phyloP scores from a whole-genome alignment of 2,329 filamentous ascomycete species.

The Aspergillus tanneri region DNA sequence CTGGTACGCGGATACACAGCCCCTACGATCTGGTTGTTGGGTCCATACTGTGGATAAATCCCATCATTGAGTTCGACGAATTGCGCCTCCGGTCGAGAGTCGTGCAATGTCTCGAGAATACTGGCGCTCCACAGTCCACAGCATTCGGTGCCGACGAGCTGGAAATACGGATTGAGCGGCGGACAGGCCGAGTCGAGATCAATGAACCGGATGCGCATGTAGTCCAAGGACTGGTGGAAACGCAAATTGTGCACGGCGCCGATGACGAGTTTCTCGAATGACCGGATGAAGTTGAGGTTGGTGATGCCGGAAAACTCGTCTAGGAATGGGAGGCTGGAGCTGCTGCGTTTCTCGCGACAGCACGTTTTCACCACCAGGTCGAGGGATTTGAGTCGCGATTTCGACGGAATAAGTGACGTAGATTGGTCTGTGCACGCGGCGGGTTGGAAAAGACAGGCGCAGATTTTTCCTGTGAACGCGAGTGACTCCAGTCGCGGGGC shows the following conservation, averaged over 20 bases:
- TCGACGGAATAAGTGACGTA: slow-evolving; percentile 46
- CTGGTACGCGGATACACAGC: slow-evolving; percentile 40
- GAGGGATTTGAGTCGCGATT: slow-evolving; percentile 58
- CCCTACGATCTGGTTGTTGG: slow-evolving; percentile 33
- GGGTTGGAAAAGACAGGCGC: slow-evolving; percentile 67
- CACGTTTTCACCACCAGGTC: slow-evolving; percentile 74
- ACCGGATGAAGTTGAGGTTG: slow-evolving; percentile 68
- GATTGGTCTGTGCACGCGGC: slow-evolving; percentile 50
- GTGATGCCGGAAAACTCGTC: slow-evolving; percentile 69
- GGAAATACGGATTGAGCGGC: slow-evolving; percentile 70
- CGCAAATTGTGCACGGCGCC: slow-evolving; percentile 62
- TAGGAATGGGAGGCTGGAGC: slow-evolving; percentile 46
- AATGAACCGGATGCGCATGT: slow-evolving; percentile 70
- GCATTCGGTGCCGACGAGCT: slow-evolving; percentile 60
- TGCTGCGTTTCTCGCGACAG: slow-evolving; percentile 51
- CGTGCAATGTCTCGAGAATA: slow-evolving; percentile 62
- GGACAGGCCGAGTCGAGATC: slow-evolving; percentile 71
- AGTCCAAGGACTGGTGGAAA: slow-evolving; percentile 59
- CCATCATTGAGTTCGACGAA: slow-evolving; percentile 65
- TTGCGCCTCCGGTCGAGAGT: slow-evolving; percentile 57
- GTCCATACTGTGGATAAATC: slow-evolving; percentile 50
- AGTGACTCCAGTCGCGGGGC: slow-evolving; percentile 65
- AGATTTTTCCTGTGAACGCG: slow-evolving; percentile 70
- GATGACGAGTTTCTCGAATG: slow-evolving; percentile 68
- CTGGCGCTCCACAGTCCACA: slow-evolving; percentile 71